Base-by-base conservation (phyloP, 1,284 basidiomycete species). In the Prillingera fragicola region DNA sequence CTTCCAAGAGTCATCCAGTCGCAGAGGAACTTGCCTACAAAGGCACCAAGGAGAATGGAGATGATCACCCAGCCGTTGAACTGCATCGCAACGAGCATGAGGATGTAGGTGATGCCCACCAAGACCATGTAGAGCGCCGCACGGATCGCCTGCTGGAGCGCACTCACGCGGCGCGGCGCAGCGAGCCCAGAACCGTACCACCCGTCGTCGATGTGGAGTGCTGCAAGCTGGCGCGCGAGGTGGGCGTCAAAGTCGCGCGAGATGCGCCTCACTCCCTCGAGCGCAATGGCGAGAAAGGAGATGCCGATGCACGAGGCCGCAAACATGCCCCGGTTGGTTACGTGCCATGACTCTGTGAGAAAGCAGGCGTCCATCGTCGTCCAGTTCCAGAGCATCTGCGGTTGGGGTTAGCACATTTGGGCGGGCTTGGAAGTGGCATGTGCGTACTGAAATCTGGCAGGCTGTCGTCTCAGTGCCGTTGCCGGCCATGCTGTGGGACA, bases 301-400 rank as follows among this genome's bases (percentile, higher is more conserved):
- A 56, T 45, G 18, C 61, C 61, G 23, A 63, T 50, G 29, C 59
- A 59, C 8, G 48, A 45, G 6, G 59, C 61, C 8, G 57, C 56
- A 40, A 63, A 60, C 43, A 51, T 54, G 17, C 52, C 59, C 6
- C 34, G 35, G 19, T 50, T 55, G 18, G 34, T 44, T 34, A 60
- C 54, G 40, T 59, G 57, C 61, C 61, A 63, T 37, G 41, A 38
- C 8, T 55, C 50, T 7, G 55, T 27, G 22, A 63, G 47, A 45
- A 60, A 55, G 44, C 59, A 63, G 4, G 59, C 35, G 43, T 59
- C 50, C 19, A 59, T 36, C 3, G 55, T 51, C 19, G 48, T 43
- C 61, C 61, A 63, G 41, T 63, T 63, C 61, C 61, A 63, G 1
- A 60, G 38, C 61, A 63, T 63, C 57, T 58, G 25, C 8, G 12